These are phyloP conservation scores for Ophiostoma tasmaniense DNA, from an alignment of 2,329 filamentous ascomycete genomes.

Conservation along the genomic window DNA sequence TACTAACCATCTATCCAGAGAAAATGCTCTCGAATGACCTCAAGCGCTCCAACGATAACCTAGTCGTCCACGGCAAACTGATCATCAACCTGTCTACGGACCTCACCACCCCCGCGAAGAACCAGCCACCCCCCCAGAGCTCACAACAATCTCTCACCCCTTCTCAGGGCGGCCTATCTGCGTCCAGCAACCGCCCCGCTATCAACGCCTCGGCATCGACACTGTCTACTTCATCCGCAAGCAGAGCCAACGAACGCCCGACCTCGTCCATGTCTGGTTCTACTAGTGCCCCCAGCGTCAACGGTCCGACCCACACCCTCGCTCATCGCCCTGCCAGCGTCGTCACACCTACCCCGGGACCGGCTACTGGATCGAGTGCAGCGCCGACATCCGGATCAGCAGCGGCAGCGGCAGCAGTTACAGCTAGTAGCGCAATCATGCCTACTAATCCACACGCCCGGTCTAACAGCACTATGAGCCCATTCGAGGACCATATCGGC, in stretches of 20 bases:
- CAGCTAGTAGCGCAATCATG: conserved; percentile 36
- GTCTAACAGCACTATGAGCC: conserved; percentile 59
- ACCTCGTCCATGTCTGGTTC: conserved; percentile 44
- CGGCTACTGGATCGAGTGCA: conserved; percentile 16
- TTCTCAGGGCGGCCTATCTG: background rate
- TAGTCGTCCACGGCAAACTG: conserved; percentile 94
- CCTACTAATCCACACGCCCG: conserved; percentile 31
- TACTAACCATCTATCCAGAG: background rate
- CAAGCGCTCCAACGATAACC: conserved; percentile 95
- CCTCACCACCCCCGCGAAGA: conserved; percentile 57
- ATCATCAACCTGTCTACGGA: conserved; percentile 96
- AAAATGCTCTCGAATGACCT: conserved; percentile 97
- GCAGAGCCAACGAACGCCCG: conserved; percentile 40
- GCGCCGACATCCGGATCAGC: conserved; percentile 6
- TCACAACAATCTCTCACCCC: conserved; percentile 13
- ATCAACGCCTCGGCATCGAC: conserved; percentile 38
- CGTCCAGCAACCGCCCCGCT: conserved; percentile 32
- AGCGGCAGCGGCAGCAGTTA: conserved; percentile 27
- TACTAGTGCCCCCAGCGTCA: conserved; percentile 36
- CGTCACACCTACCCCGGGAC: conserved; percentile 28
- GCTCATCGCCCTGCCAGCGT: conserved; percentile 42
- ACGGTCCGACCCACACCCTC: conserved; percentile 30
- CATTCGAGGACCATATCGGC: conserved; percentile 94
- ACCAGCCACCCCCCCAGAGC: conserved; percentile 7
- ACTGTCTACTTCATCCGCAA: conserved; percentile 35